Evolutionary conservation across 1,284 basidiomycete species (phyloP).

Genomic region (Cutaneotrichosporon cavernicola): DNA sequence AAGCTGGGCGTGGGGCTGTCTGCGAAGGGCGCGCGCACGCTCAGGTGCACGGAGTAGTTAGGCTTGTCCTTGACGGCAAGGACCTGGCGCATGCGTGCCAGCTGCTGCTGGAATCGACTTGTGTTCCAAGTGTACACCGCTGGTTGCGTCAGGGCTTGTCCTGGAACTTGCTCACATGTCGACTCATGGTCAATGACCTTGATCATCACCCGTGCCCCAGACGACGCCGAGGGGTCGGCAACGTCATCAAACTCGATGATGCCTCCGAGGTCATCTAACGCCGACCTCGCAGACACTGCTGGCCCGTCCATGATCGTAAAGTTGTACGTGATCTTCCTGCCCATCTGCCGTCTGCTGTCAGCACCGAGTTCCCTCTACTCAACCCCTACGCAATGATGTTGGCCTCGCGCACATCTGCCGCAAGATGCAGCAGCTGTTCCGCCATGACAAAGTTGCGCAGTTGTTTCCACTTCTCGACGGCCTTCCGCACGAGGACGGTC

Average conservation of each 20-base stretch:
- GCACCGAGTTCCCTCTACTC: conserved; percentile 23
- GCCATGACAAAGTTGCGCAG: conserved; percentile 88
- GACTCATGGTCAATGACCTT: conserved; percentile 87
- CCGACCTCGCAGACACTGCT: conserved; percentile 63
- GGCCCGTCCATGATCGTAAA: conserved; percentile 78
- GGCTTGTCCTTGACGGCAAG: conserved; percentile 90
- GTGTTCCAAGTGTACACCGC: conserved; percentile 90
- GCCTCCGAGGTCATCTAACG: conserved; percentile 80
- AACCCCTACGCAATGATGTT: conserved; percentile 78
- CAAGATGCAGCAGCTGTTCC: conserved; percentile 78
- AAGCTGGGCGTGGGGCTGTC: conserved; percentile 78
- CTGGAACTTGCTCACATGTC: conserved; percentile 52
- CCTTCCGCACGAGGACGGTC: conserved; percentile 72
- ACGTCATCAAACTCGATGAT: conserved; percentile 90
- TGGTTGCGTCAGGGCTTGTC: conserved; percentile 31
- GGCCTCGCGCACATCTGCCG: conserved; percentile 87
- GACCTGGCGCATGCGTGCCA: conserved; percentile 90
- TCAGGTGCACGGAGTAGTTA: conserved; percentile 88
- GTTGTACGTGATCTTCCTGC: conserved; percentile 84
- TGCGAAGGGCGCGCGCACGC: conserved; percentile 88
- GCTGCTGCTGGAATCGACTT: conserved; percentile 78
- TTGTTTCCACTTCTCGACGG: conserved; percentile 77
- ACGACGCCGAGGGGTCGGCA: conserved; percentile 69
- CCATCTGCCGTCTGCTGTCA: conserved; percentile 69
- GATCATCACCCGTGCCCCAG: conserved; percentile 80